phyloP scores from a whole-genome alignment of 225 moss, liverwort and hornwort species.

The Physcomitrellopsis africana region DNA sequence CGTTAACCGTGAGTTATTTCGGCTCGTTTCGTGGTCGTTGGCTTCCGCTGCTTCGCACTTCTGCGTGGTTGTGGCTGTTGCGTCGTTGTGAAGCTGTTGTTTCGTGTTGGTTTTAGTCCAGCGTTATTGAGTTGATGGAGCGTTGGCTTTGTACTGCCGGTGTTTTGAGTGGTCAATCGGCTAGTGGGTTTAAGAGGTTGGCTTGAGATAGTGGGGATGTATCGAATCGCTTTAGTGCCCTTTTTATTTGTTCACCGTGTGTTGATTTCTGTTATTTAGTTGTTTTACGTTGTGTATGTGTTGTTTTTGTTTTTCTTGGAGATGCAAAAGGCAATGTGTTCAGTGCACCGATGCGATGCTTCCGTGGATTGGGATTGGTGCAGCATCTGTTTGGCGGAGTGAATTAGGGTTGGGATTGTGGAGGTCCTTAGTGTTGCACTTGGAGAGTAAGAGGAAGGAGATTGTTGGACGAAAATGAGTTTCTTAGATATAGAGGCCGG shows the following conservation, averaged over 20 bases:
- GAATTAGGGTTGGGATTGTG: slow-evolving; percentile 34
- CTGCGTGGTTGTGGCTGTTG: no score
- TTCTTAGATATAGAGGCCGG: slow-evolving; percentile 92
- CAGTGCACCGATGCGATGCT: no score
- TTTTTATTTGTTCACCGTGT: background rate
- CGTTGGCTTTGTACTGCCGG: background rate
- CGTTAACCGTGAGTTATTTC: no score
- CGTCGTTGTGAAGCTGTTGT: background rate
- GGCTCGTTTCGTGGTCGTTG: no score
- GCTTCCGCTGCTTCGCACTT: no score
- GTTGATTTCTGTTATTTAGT: background rate
- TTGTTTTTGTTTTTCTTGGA: background rate
- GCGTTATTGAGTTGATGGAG: background rate
- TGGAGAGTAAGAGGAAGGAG: slow-evolving; percentile 8
- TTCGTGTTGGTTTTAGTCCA: no score
- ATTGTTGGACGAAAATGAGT: slow-evolving; percentile 60
- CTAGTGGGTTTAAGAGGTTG: no score
- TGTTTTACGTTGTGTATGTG: background rate
- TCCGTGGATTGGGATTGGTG: background rate
- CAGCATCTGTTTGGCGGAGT: background rate
- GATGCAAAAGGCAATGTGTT: no score
- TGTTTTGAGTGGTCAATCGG: background rate
- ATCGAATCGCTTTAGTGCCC: background rate
- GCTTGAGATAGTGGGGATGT: background rate
- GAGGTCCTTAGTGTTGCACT: background rate